phyloP scores from a whole-genome alignment of 1,139 yeast species.

The Candida mesenterica region DNA sequence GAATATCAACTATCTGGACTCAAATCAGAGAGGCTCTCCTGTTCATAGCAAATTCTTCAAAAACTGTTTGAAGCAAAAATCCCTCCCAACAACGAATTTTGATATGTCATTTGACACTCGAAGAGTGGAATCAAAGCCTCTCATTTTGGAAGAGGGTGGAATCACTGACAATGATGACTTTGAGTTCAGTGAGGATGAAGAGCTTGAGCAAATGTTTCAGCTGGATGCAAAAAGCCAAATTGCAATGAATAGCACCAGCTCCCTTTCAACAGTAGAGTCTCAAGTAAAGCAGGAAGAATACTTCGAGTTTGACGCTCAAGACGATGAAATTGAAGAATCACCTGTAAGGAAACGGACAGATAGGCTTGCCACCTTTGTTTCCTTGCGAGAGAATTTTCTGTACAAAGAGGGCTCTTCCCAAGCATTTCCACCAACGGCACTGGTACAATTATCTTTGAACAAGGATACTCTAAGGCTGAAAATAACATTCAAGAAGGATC shows the following conservation, averaged over 20 bases:
- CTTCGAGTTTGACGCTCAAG: constrained; percentile 19
- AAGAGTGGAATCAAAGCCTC: neutral
- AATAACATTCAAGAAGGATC: neutral
- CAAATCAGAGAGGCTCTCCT: constrained; percentile 5
- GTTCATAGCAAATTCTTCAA: constrained; percentile 21
- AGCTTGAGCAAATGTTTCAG: constrained; percentile 2
- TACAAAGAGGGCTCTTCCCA: constrained; percentile 5
- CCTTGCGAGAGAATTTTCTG: constrained; percentile 32
- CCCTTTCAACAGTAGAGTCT: neutral
- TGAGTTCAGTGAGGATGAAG: constrained; percentile 9
- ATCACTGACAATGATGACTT: constrained; percentile 11
- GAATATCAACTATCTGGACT: constrained; percentile 12
- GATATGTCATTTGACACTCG: constrained; percentile 8
- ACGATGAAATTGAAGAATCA: constrained; percentile 45
- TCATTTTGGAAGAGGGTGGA: constrained; percentile 13
- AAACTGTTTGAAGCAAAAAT: constrained; percentile 8
- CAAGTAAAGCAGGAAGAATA: neutral
- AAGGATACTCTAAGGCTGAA: neutral
- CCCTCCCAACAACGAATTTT: constrained; percentile 9
- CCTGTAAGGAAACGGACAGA: constrained; percentile 27
- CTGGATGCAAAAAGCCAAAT: neutral
- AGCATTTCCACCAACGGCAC: neutral
- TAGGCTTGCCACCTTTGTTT: constrained; percentile 12
- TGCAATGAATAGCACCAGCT: neutral
- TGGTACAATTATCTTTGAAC: neutral